A percentile compares a stretch with the other conserved stretches of the same genome.
Conservation (phyloP, 2,329 filamentous ascomycete species). For the Westerdykella ornata region DNA sequence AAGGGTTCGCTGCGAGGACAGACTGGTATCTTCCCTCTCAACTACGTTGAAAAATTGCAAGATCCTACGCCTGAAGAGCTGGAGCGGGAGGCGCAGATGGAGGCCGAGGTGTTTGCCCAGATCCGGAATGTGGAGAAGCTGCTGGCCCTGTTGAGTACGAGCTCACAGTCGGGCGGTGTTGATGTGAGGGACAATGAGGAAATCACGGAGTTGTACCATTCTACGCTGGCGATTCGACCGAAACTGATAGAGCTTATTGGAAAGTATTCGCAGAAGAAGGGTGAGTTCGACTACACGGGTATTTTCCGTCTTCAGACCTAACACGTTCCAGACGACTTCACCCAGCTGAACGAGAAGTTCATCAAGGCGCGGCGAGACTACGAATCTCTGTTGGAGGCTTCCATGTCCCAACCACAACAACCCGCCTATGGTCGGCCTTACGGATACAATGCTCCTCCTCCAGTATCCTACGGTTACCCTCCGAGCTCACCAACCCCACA, state of each 20-base stretch:
- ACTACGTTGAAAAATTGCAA: constrained; percentile 95
- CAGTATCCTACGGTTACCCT: constrained; percentile 30
- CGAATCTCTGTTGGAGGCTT: constrained; percentile 88
- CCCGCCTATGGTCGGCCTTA: constrained; percentile 62
- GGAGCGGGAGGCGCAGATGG: constrained; percentile 93
- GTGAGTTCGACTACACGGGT: constrained; percentile 41
- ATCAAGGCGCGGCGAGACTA: constrained; percentile 98
- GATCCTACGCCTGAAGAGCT: constrained; percentile 93
- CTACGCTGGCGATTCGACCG: constrained; percentile 85
- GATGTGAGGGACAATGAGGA: constrained; percentile 93
- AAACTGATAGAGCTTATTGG: constrained; percentile 98
- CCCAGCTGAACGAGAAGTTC: constrained; percentile 97
- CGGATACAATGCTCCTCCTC: constrained; percentile 30
- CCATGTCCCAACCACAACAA: constrained; percentile 89
- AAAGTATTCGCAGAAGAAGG: constrained; percentile 99
- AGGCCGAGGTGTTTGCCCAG: constrained; percentile 69
- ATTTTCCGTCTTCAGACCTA: constrained; percentile 2
- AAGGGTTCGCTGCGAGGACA: constrained; percentile 89
- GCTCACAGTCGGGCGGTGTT: constrained; percentile 40
- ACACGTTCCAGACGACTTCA: constrained; percentile 73
- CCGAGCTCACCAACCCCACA: constrained; percentile 29
- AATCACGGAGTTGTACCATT: constrained; percentile 85
- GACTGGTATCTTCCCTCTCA: constrained; percentile 95
- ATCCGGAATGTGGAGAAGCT: constrained; percentile 75
- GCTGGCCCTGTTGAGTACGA: constrained; percentile 83